Percentiles rank a stretch among this genome's conserved stretches.
Evolutionary conservation across 306 rosid genomes (phyloP).

Genomic region (Gleditsia sinensis): DNA sequence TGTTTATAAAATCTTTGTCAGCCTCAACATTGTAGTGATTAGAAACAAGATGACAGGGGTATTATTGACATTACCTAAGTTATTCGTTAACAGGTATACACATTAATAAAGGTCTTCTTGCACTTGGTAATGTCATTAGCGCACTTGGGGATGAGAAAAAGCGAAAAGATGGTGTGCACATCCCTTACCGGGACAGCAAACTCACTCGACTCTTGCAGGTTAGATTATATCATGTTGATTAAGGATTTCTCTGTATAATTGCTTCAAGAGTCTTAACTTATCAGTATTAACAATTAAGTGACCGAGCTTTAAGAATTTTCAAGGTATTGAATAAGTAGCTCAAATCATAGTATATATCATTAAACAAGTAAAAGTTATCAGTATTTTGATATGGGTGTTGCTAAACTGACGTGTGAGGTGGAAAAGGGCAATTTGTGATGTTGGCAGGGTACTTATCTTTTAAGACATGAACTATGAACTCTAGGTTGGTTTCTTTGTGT

Average conservation of each 20-base stretch:
- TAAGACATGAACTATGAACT: conserved; percentile 8
- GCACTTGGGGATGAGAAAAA: conserved; percentile 88
- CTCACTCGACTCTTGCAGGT: conserved; percentile 95
- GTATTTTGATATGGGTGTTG: background rate
- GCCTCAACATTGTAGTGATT: conserved; percentile 1
- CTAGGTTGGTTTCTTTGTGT: conserved; percentile 21
- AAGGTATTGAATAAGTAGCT: background rate
- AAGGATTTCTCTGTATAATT: background rate
- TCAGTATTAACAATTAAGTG: background rate
- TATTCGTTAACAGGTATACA: conserved; percentile 63
- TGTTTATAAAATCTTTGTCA: conserved; percentile 18
- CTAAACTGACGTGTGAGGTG: background rate
- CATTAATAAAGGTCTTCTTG: conserved; percentile 85
- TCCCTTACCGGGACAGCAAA: conserved; percentile 88
- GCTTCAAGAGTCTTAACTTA: background rate
- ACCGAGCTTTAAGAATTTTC: conserved; percentile 15
- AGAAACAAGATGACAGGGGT: conserved; percentile 15
- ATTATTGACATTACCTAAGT: conserved; percentile 4
- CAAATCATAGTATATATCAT: background rate
- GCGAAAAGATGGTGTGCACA: conserved; percentile 77
- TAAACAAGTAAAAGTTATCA: conserved; percentile 5
- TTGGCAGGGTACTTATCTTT: background rate
- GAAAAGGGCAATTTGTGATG: background rate
- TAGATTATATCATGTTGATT: conserved; percentile 33
- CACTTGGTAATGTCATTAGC: conserved; percentile 88